Base-by-base conservation (phyloP, 2,329 filamentous ascomycete genomes). In the Pestalotiopsis sp. region DNA sequence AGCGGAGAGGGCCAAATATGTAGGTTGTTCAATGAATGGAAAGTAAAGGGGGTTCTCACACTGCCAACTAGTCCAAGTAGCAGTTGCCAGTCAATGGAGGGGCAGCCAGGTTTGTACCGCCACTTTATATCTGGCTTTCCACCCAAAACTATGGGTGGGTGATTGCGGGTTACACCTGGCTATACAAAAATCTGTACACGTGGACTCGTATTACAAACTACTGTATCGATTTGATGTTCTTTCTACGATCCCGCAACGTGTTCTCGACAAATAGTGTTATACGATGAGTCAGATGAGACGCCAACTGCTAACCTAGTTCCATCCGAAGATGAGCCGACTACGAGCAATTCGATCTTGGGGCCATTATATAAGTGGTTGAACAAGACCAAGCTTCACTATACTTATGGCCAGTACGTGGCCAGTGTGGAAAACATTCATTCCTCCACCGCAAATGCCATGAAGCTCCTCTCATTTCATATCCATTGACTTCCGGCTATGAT, bases 191-290 rank as follows among this genome's bases (percentile, higher is more conserved):
- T 52, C 45, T 52, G 45, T 52, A 31, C 14, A 23, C 20, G 12
- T 27, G 9, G 13, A 25, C 12, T 23, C 23, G 27, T 49, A 49
- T 25, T 4, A 52, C n/a, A 12, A 38, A 36, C 13, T n/a, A 63
- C 5, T 14, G n/a, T 23, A 31, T n/a, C 55, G 12, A n/a, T n/a
- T 49, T 36, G n/a, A 20, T 23, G 13, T 23, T 7, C n/a, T 23
- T 49, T 31, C 11, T n/a, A 17, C 5, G 12, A 39, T 12, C 4
- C n/a, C 17, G 64, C 64, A 66, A 66, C 64, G 64, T 66, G 64
- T 59, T 66, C 55, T 66, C 13, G 64, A 66, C n/a, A 31, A 59
- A 66, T 66, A 38, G 52, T 36, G 41, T 65, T 57, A 14, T 13
- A 27, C n/a, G 38, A 31, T 65, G 63, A 65, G 36, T 57, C 63